Conservation (phyloP, 106 monocot genomes). For the Hemerocallis citrina region DNA sequence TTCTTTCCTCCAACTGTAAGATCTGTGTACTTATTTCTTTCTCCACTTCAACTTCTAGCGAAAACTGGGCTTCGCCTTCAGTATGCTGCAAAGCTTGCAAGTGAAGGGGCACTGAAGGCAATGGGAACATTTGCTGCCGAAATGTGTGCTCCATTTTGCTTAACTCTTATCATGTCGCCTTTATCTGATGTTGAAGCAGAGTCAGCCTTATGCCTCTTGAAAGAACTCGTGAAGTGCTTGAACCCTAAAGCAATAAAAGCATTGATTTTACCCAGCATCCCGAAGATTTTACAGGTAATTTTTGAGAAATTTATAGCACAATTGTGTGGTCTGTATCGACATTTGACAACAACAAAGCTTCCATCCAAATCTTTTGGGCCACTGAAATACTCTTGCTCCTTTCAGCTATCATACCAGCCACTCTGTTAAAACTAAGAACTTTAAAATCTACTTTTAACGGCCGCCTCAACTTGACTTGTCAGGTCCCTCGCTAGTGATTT, state of each 20-base stretch:
- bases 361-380: no score
- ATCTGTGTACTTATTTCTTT: constrained; percentile 72
- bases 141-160: constrained; percentile 73
- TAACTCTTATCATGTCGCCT: constrained; percentile 50
- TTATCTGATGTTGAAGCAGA: constrained; percentile 74
- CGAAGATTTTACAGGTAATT: constrained; percentile 93
- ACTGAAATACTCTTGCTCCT: no score
- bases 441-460: no score
- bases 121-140: constrained; percentile 84
- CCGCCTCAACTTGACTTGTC: no score
- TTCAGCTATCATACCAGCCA: no score
- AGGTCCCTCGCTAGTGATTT: no score
- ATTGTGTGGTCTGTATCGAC: background rate
- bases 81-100: constrained; percentile 75
- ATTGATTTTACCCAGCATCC: constrained; percentile 69
- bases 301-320: background rate
- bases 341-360: background rate
- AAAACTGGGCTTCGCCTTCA: constrained; percentile 47
- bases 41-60: constrained; percentile 71
- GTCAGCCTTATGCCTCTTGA: constrained; percentile 56
- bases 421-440: no score
- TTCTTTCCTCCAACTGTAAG: constrained; percentile 64
- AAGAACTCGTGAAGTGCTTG: constrained; percentile 76
- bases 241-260: constrained; percentile 38
- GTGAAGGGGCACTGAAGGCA: constrained; percentile 49